These are phyloP conservation scores for Auricularia sp. DNA, from an alignment of 768 basidiomycete genomes.

Conservation along the genomic window DNA sequence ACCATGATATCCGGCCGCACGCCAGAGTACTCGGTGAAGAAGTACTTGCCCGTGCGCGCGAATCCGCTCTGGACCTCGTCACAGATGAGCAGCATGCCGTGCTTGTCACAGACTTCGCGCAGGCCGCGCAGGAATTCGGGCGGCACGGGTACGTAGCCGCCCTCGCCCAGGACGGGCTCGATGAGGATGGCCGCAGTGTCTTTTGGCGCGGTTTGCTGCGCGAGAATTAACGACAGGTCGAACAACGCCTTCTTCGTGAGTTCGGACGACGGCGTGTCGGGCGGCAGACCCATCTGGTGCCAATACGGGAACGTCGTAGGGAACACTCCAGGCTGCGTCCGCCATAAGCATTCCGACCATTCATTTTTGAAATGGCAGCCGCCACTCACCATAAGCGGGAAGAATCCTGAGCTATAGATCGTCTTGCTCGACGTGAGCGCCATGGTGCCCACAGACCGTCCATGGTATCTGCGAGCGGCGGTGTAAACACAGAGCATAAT, in stretches of 20 bases:
- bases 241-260: conserved; percentile 58
- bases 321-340: conserved; percentile 67
- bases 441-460: conserved; percentile 88
- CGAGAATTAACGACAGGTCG: conserved; percentile 69
- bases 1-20: conserved; percentile 82
- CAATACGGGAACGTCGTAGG: conserved; percentile 83
- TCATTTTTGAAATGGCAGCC: background rate
- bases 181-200: conserved; percentile 92
- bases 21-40: conserved; percentile 73
- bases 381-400: conserved; percentile 68
- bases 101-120: conserved; percentile 73
- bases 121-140: conserved; percentile 69
- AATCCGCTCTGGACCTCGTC: conserved; percentile 90
- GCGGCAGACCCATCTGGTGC: conserved; percentile 65
- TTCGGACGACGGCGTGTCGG: conserved; percentile 42
- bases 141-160: conserved; percentile 88
- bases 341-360: background rate
- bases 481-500: no score
- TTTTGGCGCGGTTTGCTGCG: conserved; percentile 68
- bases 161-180: conserved; percentile 91
- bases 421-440: conserved; percentile 92
- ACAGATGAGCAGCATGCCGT: conserved; percentile 74
- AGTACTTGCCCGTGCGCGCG: conserved; percentile 75
- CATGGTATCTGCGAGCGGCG: conserved; percentile 65
- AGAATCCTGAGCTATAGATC: conserved; percentile 67